A percentile compares a stretch with the other conserved stretches of the same genome.
Evolutionary conservation across 257 asterid genomes (phyloP).

Genomic region (Capsicum rhomboideum): DNA sequence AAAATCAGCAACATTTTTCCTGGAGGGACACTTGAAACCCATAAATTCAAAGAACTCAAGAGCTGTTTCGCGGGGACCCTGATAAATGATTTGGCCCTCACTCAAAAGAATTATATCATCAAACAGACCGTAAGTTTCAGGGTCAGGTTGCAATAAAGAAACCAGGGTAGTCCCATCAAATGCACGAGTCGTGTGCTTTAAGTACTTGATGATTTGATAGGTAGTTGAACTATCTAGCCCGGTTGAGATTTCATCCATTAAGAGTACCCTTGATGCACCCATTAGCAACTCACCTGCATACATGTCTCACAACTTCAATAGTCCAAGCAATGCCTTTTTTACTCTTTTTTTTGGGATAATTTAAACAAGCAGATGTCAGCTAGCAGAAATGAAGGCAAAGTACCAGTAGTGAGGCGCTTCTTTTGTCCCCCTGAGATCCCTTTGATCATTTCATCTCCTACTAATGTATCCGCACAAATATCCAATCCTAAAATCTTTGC

Average conservation of each 20-base stretch:
- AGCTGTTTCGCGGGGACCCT: slow-evolving; percentile 71
- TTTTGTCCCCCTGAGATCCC: slow-evolving; percentile 97
- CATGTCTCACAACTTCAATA: background rate
- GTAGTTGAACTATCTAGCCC: slow-evolving; percentile 94
- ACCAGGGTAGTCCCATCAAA: slow-evolving; percentile 63
- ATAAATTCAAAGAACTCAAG: slow-evolving; percentile 45
- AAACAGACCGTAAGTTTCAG: slow-evolving; percentile 80
- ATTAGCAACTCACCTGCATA: slow-evolving; percentile 79
- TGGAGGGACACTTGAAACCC: slow-evolving; percentile 79
- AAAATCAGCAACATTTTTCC: slow-evolving; percentile 88
- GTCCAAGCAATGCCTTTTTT: background rate
- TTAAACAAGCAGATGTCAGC: background rate
- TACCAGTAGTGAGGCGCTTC: slow-evolving; percentile 89
- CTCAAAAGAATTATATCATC: slow-evolving; percentile 76
- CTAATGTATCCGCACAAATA: slow-evolving; percentile 80
- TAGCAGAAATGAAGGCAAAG: slow-evolving; percentile 7
- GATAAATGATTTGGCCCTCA: slow-evolving; percentile 81
- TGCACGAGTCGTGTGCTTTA: slow-evolving; percentile 57
- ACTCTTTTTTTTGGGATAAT: background rate
- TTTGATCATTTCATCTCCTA: slow-evolving; percentile 91
- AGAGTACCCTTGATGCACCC: slow-evolving; percentile 78
- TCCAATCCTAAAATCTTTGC: slow-evolving; percentile 55
- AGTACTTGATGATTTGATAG: slow-evolving; percentile 64
- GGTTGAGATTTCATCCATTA: slow-evolving; percentile 92
- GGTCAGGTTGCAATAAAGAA: slow-evolving; percentile 87